Conservation (phyloP, 768 basidiomycete species). For the Steccherinum ochraceum region DNA sequence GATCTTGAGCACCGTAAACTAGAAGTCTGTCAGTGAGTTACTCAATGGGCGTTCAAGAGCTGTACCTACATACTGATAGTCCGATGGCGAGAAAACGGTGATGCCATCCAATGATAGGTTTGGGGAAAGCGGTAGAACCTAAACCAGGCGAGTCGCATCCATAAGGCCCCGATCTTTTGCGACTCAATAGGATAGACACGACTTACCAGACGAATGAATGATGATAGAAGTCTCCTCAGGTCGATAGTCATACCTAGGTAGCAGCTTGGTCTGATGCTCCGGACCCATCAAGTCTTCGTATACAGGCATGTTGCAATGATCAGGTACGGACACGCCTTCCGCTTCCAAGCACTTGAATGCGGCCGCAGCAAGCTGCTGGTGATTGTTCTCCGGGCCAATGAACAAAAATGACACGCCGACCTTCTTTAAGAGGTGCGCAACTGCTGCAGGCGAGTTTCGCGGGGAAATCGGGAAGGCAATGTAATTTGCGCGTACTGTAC, state of each 20-base stretch:
- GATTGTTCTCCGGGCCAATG: conserved; percentile 20
- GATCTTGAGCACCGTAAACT: conserved; percentile 22
- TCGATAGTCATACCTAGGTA: background rate
- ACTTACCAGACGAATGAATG: conserved; percentile 14
- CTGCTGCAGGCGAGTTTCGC: conserved; percentile 16
- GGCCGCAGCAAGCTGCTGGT: conserved; percentile 13
- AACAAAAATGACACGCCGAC: conserved; percentile 17
- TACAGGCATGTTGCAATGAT: conserved; percentile 7
- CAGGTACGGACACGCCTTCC: background rate
- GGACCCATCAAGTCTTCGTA: conserved; percentile 12
- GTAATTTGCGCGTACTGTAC: background rate
- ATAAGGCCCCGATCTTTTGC: background rate
- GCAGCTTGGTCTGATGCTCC: background rate
- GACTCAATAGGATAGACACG: background rate
- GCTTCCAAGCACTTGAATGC: conserved; percentile 17
- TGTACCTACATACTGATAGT: conserved; percentile 7
- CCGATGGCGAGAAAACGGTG: background rate
- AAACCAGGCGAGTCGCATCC: background rate
- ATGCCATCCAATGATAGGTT: conserved; percentile 12
- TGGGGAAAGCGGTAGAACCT: conserved; percentile 14
- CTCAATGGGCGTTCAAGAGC: background rate
- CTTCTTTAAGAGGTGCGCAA: conserved; percentile 23
- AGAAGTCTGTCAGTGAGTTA: conserved; percentile 4
- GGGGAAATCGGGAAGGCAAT: conserved; percentile 16
- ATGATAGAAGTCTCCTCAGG: conserved; percentile 4